These are phyloP conservation scores for Corchorus olitorius DNA, from an alignment of 345 rosid species.

Conservation along the genomic window DNA sequence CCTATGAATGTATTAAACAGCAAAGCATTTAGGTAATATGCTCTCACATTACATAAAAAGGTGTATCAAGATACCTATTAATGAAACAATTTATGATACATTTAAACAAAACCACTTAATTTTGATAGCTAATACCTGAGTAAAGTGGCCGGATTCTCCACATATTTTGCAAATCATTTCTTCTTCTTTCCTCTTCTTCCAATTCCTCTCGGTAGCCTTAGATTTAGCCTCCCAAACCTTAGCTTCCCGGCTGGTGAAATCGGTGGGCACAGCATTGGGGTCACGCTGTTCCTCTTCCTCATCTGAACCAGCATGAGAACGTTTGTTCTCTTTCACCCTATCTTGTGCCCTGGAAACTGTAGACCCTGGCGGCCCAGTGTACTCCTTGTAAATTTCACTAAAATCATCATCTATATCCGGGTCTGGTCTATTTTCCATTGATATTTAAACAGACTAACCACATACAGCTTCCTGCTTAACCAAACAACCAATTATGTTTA, in stretches of 20 bases:
- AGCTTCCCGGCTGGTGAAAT: constrained; percentile 96
- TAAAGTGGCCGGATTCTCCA: constrained; percentile 96
- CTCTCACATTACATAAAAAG: background rate
- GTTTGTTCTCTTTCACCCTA: constrained; percentile 49
- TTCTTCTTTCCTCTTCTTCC: constrained; percentile 99
- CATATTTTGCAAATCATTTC: constrained; percentile 98
- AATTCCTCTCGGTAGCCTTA: constrained; percentile 95
- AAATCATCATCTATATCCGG: constrained; percentile 88
- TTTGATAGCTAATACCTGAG: constrained; percentile 61
- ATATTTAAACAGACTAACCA: constrained; percentile 20
- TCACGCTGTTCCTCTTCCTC: constrained; percentile 85
- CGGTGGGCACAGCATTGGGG: constrained; percentile 96
- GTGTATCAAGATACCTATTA: background rate
- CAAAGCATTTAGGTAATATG: background rate
- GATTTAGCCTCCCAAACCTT: constrained; percentile 99
- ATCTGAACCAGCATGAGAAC: constrained; percentile 56
- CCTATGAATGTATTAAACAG: constrained; percentile 47
- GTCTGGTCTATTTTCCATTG: constrained; percentile 79
- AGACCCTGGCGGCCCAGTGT: constrained; percentile 77
- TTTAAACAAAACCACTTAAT: background rate
- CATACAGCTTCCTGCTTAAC: constrained; percentile 25
- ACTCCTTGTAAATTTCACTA: constrained; percentile 93
- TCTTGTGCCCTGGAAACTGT: constrained; percentile 46
- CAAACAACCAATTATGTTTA: constrained; percentile 11
- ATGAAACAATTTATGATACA: background rate